A percentile compares a stretch with the other conserved stretches of the same genome.
Evolutionary conservation across 1,139 yeast genomes (phyloP).

Genomic region (Sugiyamaella grinbergsii): DNA sequence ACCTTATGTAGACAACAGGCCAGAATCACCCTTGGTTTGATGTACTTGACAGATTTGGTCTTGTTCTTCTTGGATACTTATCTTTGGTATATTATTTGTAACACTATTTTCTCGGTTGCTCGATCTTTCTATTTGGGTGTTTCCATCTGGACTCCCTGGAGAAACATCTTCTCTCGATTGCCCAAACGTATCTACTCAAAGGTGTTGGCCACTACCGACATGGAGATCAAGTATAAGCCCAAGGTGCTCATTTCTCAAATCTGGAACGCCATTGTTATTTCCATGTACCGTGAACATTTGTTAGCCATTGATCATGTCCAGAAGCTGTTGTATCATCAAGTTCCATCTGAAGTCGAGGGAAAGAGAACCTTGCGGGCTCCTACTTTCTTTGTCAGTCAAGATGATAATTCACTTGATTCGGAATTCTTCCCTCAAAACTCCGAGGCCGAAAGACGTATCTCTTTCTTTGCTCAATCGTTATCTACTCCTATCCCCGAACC

Average conservation of each 20-base stretch:
- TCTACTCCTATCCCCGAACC: slow-evolving; percentile 99
- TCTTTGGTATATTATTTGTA: slow-evolving; percentile 96
- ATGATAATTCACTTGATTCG: slow-evolving; percentile 90
- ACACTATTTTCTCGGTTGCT: slow-evolving; percentile 93
- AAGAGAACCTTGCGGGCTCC: slow-evolving; percentile 98
- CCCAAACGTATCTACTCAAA: slow-evolving; percentile 98
- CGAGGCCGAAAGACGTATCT: slow-evolving; percentile 98
- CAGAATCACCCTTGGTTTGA: slow-evolving; percentile 83
- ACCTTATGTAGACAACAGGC: slow-evolving; percentile 81
- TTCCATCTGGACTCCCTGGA: slow-evolving; percentile 98
- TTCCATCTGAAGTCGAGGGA: slow-evolving; percentile 90
- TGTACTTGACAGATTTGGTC: slow-evolving; percentile 87
- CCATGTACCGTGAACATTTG: slow-evolving; percentile 98
- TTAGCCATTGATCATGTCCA: slow-evolving; percentile 98
- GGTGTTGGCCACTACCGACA: slow-evolving; percentile 95
- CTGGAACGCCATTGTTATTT: slow-evolving; percentile 97
- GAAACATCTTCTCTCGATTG: slow-evolving; percentile 94
- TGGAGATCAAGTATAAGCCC: slow-evolving; percentile 98
- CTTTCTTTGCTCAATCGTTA: slow-evolving; percentile 97
- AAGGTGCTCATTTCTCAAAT: slow-evolving; percentile 97
- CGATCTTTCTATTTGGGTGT: slow-evolving; percentile 98
- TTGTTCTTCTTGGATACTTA: slow-evolving; percentile 98
- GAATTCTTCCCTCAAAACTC: slow-evolving; percentile 96
- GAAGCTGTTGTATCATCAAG: slow-evolving; percentile 94
- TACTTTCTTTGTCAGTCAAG: slow-evolving; percentile 96